Evolutionary conservation across 2,329 filamentous ascomycete species (phyloP), one percentile per base, ranked within the genome.

Genomic region (Hypoxylon sp.): DNA sequence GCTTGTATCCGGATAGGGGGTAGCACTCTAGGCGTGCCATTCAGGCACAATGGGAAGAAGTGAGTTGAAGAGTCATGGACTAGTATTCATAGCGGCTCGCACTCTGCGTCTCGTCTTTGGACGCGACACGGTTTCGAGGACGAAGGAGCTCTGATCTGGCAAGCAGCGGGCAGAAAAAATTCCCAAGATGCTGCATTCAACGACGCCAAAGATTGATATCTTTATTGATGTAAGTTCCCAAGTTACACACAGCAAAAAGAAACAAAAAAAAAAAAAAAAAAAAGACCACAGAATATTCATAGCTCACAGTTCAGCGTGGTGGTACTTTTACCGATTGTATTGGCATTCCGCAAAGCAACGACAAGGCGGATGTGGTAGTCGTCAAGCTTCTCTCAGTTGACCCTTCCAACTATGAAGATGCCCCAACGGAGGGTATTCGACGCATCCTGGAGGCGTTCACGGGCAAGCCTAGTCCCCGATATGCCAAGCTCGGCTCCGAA

Each of bases 301-400:
- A 9, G 31, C 50, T 58, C 23, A 55, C 21, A n/a, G 37, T 15
- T 21, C 15, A 65, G 53, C 64, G 64, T 27, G 64, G 64, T 11
- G 64, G 64, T 18, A 67, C 63, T 26, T 67, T 67, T 41, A 65
- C 65, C 10, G 63, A 67, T 51, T 62, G 60, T 23, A 60, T 62
- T 31, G 58, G 60, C 9, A 85, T 87, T 4, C 87, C 86, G 49
- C 83, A 80, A 2, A 84, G 85, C n/a, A 81, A 81, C 60, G 86
- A 87, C 75, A 79, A 84, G 70, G 85, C 89, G 70, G 86, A 90
- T 60, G 79, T 91, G 29, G 76, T 91, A 52, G 87, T 92, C 72
- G 87, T 92, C 72, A 92, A 92, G 71, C 78, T 92, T 0, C 81
- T 92, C 7, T 92, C 89, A 0, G 88, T 89, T 62, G 88, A 91